These are phyloP conservation scores for Allomyces arbusculus DNA, from an alignment of 192 early-diverging fungal species.

Conservation along the genomic window DNA sequence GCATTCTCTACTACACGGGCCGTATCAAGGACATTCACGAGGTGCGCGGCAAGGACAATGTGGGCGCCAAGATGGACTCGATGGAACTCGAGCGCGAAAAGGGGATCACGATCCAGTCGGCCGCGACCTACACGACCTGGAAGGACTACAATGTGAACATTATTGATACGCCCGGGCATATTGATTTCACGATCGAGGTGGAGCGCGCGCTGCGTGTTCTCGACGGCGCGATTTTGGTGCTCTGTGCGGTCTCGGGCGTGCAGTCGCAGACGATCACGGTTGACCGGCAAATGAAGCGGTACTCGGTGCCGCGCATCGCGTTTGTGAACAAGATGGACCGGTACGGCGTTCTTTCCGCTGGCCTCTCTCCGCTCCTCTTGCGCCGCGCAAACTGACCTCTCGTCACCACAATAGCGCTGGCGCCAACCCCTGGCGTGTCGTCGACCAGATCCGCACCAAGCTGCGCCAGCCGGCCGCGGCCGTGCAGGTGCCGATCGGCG, in stretches of 20 bases:
- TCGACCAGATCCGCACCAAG: slow-evolving; percentile 60
- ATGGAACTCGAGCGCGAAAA: slow-evolving; percentile 96
- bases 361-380: not conserved
- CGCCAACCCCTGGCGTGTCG: slow-evolving; percentile 58
- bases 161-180: slow-evolving; percentile 76
- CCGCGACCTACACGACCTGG: slow-evolving; percentile 71
- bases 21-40: slow-evolving; percentile 79
- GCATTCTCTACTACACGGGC: slow-evolving; percentile 64
- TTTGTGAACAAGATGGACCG: slow-evolving; percentile 87
- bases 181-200: slow-evolving; percentile 78
- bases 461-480: slow-evolving; percentile 57
- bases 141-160: slow-evolving; percentile 58
- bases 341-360: slow-evolving; percentile 6
- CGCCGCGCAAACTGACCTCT: not conserved
- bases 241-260: slow-evolving; percentile 68
- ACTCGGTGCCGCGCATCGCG: slow-evolving; percentile 64
- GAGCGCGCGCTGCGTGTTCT: slow-evolving; percentile 69
- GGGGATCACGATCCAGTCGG: slow-evolving; percentile 74
- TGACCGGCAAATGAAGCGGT: slow-evolving; percentile 77
- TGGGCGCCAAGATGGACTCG: slow-evolving; percentile 98
- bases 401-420: slow-evolving; percentile 24
- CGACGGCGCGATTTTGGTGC: slow-evolving; percentile 65
- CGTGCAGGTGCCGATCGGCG: slow-evolving; percentile 67
- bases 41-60: slow-evolving; percentile 65
- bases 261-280: slow-evolving; percentile 78